phyloP scores from a whole-genome alignment of 345 rosid genomes.

The Acer negundo region DNA sequence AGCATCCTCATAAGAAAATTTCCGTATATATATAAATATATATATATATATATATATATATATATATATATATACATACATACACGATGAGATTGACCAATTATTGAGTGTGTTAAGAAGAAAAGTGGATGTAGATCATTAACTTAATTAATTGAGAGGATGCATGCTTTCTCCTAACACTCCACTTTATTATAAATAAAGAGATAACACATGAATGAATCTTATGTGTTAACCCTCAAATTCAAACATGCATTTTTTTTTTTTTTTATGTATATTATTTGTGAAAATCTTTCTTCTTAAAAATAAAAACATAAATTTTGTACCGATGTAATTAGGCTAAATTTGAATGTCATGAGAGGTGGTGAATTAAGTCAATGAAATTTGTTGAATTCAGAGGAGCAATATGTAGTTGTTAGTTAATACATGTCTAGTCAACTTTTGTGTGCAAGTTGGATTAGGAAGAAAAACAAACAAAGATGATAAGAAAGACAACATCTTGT shows the following conservation, averaged over 20 bases:
- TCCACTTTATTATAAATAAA: conserved; percentile 12
- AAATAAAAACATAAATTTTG: too few species aligned
- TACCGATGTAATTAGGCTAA: too few species aligned
- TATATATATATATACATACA: too few species aligned
- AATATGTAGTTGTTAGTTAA: too few species aligned
- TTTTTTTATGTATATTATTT: not conserved
- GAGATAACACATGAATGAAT: not conserved
- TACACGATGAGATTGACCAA: not conserved
- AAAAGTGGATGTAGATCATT: not conserved
- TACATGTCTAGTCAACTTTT: not conserved
- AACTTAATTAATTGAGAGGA: conserved; percentile 12
- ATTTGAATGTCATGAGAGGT: too few species aligned
- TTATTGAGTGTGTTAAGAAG: conserved; percentile 6
- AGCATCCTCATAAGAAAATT: too few species aligned
- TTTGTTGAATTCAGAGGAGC: too few species aligned
- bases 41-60: too few species aligned
- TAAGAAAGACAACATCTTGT: too few species aligned
- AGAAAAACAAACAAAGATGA: not conserved
- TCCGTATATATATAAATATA: too few species aligned
- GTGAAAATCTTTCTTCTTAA: too few species aligned
- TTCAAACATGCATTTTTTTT: not conserved
- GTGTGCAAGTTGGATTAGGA: conserved; percentile 1
- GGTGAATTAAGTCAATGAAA: too few species aligned
- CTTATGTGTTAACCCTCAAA: not conserved
- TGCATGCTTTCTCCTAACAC: conserved; percentile 16